These are phyloP conservation scores for Suillus brevipes DNA, from an alignment of 768 basidiomycete species.

Conservation along the genomic window DNA sequence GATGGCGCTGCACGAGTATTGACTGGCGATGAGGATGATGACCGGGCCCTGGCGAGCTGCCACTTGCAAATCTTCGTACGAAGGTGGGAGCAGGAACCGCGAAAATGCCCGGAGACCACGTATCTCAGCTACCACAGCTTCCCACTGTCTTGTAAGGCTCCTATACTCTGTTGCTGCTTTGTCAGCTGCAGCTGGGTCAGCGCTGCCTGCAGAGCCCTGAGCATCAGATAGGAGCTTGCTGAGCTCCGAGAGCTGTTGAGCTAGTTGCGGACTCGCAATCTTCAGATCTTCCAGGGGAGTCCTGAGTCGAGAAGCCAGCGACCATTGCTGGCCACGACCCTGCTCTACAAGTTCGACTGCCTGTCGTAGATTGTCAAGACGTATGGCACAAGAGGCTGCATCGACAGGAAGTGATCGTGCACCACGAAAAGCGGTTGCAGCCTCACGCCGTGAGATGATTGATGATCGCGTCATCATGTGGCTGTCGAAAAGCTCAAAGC, in stretches of 20 bases:
- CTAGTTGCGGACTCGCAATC: background rate
- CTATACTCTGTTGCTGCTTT: background rate
- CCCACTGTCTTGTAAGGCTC: background rate
- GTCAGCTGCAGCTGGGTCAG: background rate
- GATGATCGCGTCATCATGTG: background rate
- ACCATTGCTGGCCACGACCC: constrained; percentile 25
- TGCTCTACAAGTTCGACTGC: constrained; percentile 30
- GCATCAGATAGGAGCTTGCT: background rate
- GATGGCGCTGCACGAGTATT: too few species aligned
- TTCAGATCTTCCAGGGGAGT: constrained; percentile 25
- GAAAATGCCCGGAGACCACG: too few species aligned
- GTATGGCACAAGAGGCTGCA: constrained; percentile 18
- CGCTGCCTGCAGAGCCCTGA: constrained; percentile 5
- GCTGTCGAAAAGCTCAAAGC: too few species aligned
- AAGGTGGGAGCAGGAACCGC: too few species aligned
- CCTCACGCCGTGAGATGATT: background rate
- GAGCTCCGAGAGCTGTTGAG: background rate
- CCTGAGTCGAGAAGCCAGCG: constrained; percentile 25
- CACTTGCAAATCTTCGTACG: too few species aligned
- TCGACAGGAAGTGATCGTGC: background rate
- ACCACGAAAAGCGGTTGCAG: background rate
- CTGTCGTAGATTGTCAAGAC: constrained; percentile 2
- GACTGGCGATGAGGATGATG: too few species aligned
- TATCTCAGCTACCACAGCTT: background rate
- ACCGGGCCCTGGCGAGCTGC: too few species aligned